Percentiles rank a stretch among this genome's conserved stretches.
Conservation (phyloP, 73 alveolate genomes). For the Paramecium pentaurelia region DNA sequence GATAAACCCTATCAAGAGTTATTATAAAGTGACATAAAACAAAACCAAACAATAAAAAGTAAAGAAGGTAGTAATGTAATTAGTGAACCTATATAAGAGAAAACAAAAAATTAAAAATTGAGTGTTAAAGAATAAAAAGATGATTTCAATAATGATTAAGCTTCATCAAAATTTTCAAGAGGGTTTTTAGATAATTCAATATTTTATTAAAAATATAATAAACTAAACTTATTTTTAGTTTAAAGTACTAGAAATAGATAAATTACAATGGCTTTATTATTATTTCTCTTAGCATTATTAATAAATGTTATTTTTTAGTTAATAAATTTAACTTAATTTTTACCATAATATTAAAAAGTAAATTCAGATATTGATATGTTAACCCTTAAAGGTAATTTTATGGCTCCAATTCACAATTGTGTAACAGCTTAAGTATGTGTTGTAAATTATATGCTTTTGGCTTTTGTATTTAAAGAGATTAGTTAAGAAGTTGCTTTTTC, state of each 20-base stretch:
- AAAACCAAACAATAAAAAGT: neutral
- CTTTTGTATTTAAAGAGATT: neutral
- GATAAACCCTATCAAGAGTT: neutral
- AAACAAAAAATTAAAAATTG: neutral
- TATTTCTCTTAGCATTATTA: neutral
- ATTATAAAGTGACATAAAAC: neutral
- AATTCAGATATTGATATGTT: neutral
- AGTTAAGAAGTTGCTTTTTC: neutral
- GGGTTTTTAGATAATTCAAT: constrained; percentile 1
- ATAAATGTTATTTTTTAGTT: neutral
- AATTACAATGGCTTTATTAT: neutral
- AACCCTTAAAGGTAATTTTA: neutral
- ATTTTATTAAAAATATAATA: neutral
- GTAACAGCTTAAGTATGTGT: neutral
- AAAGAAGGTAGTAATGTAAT: neutral
- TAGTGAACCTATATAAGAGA: neutral
- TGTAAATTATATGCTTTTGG: neutral
- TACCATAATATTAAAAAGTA: neutral
- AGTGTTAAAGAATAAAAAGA: neutral
- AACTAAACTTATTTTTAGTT: neutral
- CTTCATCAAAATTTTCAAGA: neutral
- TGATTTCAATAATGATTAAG: neutral
- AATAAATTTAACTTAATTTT: neutral
- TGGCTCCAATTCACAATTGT: neutral
- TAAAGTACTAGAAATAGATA: neutral